Conservation (phyloP, 352 stramenopile genomes). For the Globisporangium yorkense region DNA sequence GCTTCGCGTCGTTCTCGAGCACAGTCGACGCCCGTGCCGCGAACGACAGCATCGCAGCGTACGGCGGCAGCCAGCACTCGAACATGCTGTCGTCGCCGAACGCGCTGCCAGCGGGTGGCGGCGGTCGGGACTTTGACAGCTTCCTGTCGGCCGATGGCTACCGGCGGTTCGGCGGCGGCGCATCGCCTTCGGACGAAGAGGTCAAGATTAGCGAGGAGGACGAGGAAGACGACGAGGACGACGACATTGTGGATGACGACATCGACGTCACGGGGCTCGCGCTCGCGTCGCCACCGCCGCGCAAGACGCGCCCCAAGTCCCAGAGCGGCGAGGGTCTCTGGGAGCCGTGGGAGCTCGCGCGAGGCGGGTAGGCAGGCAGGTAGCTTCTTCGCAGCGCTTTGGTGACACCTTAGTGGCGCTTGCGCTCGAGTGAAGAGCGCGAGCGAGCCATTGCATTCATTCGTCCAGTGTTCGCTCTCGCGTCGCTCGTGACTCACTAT, state of each 20-base stretch:
- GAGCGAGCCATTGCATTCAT: no score
- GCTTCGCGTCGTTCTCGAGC: conserved; percentile 17
- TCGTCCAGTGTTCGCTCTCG: no score
- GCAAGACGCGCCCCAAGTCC: conserved; percentile 19
- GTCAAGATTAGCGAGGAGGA: conserved; percentile 27
- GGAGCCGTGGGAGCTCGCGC: conserved; percentile 72
- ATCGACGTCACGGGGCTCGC: conserved; percentile 64
- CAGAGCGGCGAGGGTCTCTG: conserved; percentile 49
- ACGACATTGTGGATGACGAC: conserved; percentile 48
- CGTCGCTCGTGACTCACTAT: no score
- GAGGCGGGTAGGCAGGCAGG: conserved; percentile 18
- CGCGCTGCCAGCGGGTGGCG: conserved; percentile 4
- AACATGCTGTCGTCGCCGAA: conserved; percentile 19
- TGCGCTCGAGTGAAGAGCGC: not conserved
- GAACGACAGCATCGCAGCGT: not conserved
- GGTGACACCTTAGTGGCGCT: not conserved
- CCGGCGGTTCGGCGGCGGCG: conserved; percentile 22
- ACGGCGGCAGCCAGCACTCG: conserved; percentile 2
- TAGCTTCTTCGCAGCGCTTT: not conserved
- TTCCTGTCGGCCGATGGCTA: conserved; percentile 29
- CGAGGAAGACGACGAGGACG: conserved; percentile 26
- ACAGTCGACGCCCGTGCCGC: not conserved
- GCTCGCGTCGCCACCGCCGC: conserved; percentile 27
- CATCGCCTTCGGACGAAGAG: conserved; percentile 24
- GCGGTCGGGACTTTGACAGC: conserved; percentile 24